These are phyloP conservation scores for Lycium ferocissimum DNA, from an alignment of 257 asterid species.

Conservation along the genomic window DNA sequence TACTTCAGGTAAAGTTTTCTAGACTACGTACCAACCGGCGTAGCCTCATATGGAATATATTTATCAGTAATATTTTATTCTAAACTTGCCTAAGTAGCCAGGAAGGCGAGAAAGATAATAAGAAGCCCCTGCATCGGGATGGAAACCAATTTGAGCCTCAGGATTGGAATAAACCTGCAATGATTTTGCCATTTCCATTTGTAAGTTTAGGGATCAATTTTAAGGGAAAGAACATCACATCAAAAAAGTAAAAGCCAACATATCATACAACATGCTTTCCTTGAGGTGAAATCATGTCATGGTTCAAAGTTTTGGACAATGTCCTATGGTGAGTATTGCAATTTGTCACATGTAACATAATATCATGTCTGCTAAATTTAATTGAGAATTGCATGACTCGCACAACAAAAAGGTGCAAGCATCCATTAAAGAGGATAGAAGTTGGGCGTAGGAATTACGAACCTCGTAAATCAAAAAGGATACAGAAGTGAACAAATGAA, in stretches of 20 bases:
- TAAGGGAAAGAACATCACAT: background rate
- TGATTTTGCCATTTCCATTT: slow-evolving; percentile 22
- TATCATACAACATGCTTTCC: slow-evolving; percentile 11
- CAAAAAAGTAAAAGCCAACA: background rate
- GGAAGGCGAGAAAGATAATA: slow-evolving; percentile 98
- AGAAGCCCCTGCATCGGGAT: slow-evolving; percentile 99
- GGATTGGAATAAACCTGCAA: slow-evolving; percentile 80
- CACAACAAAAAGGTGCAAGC: background rate
- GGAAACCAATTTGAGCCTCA: slow-evolving; percentile 93
- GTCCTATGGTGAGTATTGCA: background rate
- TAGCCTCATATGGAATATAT: background rate
- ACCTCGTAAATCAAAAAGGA: background rate
- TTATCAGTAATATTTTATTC: slow-evolving; percentile 23
- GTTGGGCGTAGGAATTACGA: background rate
- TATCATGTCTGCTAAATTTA: background rate
- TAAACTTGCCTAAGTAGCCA: slow-evolving; percentile 80
- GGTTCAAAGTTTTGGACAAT: background rate
- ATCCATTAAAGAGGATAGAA: background rate
- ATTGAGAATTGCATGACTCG: background rate
- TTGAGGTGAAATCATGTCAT: background rate
- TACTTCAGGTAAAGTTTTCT: background rate
- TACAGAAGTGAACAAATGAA: background rate
- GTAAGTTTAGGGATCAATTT: slow-evolving; percentile 11
- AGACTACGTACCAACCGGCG: background rate
- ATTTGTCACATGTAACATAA: background rate